A percentile compares a stretch with the other conserved stretches of the same genome.
Evolutionary conservation across 805 yeast genomes (phyloP).

Genomic region (Candida fluviatilis): DNA sequence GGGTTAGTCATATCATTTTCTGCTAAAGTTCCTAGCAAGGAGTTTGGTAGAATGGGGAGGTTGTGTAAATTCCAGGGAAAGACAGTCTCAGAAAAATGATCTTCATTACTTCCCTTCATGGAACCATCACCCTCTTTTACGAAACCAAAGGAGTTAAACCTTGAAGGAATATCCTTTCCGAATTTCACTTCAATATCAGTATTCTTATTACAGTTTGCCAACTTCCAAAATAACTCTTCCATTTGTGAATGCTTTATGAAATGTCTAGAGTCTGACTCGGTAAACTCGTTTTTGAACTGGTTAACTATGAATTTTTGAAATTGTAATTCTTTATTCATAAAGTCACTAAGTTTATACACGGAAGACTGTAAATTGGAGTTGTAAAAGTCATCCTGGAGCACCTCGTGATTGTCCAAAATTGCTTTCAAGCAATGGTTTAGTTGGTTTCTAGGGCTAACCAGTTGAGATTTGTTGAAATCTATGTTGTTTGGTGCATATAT

Average conservation of each 20-base stretch:
- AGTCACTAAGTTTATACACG: conserved; percentile 52
- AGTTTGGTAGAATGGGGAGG: conserved; percentile 45
- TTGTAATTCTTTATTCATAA: conserved; percentile 50
- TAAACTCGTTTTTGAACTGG: neutral
- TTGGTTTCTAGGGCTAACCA: conserved; percentile 4
- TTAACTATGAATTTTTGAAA: conserved; percentile 28
- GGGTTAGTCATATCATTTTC: conserved; percentile 42
- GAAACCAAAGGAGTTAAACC: conserved; percentile 1
- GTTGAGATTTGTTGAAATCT: conserved; percentile 32
- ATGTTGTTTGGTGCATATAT: conserved; percentile 47
- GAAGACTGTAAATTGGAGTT: conserved; percentile 28
- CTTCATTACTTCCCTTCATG: neutral
- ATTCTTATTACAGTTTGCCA: conserved; percentile 21
- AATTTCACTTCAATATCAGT: neutral
- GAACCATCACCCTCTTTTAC: conserved; percentile 26
- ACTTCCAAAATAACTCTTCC: conserved; percentile 43
- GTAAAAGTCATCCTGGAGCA: neutral
- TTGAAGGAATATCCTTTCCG: conserved; percentile 6
- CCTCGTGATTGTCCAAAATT: conserved; percentile 1
- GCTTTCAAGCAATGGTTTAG: conserved; percentile 3
- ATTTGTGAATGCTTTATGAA: neutral
- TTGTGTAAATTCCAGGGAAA: conserved; percentile 58
- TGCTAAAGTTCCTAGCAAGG: conserved; percentile 41
- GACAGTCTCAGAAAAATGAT: neutral
- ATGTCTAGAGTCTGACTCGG: neutral